Evolutionary conservation across 148 eudicot species (phyloP).

Genomic region (Amaranthus cruentus): DNA sequence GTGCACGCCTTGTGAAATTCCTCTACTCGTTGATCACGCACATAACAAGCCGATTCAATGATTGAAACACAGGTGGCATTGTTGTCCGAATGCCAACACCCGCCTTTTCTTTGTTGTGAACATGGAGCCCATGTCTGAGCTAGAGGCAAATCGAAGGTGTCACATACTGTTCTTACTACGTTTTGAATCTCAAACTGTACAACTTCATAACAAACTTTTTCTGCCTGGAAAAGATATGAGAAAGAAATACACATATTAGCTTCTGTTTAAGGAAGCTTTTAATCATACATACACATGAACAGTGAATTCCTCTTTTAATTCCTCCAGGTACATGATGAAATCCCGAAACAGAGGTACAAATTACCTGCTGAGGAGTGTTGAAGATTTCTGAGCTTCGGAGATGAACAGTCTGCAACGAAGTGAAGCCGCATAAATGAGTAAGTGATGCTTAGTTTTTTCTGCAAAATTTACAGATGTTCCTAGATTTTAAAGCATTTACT

Average conservation of each 20-base stretch:
- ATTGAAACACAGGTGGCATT: constrained; percentile 50
- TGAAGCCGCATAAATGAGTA: constrained; percentile 14
- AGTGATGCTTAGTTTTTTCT: background rate
- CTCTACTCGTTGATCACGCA: constrained; percentile 47
- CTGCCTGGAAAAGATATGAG: constrained; percentile 35
- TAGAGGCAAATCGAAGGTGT: constrained; percentile 51
- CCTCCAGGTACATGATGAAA: no score
- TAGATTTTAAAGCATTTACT: background rate
- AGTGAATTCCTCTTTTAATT: no score
- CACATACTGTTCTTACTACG: constrained; percentile 42
- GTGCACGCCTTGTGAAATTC: constrained; percentile 78
- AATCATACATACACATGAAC: background rate
- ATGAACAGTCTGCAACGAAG: constrained; percentile 59
- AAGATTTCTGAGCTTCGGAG: constrained; percentile 55
- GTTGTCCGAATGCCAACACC: constrained; percentile 41
- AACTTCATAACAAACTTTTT: constrained; percentile 30
- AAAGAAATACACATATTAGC: no score
- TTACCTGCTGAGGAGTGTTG: constrained; percentile 48
- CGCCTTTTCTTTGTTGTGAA: constrained; percentile 39
- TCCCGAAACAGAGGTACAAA: no score
- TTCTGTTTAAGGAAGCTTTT: background rate
- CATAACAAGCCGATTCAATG: constrained; percentile 64
- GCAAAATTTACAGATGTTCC: background rate
- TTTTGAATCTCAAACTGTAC: constrained; percentile 38
- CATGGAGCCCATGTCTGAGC: constrained; percentile 77